These are phyloP conservation scores for Primulina eburnea DNA, from an alignment of 257 asterid species.

Conservation along the genomic window DNA sequence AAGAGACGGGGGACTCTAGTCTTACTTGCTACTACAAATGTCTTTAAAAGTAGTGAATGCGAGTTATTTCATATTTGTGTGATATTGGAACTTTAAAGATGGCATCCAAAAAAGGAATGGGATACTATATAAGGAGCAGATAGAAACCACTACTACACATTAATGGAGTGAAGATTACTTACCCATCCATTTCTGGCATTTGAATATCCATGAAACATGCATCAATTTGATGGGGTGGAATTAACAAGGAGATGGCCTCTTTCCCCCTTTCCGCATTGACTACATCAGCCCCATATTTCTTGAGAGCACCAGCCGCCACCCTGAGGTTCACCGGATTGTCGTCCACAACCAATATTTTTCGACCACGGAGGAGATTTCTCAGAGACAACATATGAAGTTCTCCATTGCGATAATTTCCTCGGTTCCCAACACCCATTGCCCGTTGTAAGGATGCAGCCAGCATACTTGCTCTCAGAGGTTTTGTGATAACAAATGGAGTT, in stretches of 20 bases:
- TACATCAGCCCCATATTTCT: slow-evolving; percentile 92
- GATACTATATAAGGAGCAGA: not conserved
- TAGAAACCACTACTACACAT: not conserved
- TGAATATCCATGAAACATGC: slow-evolving; percentile 99
- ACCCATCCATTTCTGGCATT: slow-evolving; percentile 99
- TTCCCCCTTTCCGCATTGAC: slow-evolving; percentile 71
- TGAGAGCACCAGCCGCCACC: slow-evolving; percentile 84
- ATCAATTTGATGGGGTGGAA: slow-evolving; percentile 83
- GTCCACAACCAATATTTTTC: slow-evolving; percentile 79
- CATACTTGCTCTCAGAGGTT: slow-evolving; percentile 85
- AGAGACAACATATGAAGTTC: slow-evolving; percentile 48
- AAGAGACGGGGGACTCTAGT: not conserved
- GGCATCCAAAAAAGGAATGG: not conserved
- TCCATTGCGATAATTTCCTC: slow-evolving; percentile 46
- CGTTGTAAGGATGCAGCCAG: slow-evolving; percentile 83
- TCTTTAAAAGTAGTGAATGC: not conserved
- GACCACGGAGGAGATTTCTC: slow-evolving; percentile 68
- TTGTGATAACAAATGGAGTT: slow-evolving; percentile 48
- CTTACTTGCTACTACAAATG: not conserved
- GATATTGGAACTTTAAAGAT: not conserved
- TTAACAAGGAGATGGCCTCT: slow-evolving; percentile 55
- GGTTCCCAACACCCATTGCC: slow-evolving; percentile 59
- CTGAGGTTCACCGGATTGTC: slow-evolving; percentile 87
- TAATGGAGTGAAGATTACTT: slow-evolving; percentile 19
- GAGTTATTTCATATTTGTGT: not conserved